Evolutionary conservation across 2,329 filamentous ascomycete species (phyloP).

Genomic region (Cordyceps cateniannulata): DNA sequence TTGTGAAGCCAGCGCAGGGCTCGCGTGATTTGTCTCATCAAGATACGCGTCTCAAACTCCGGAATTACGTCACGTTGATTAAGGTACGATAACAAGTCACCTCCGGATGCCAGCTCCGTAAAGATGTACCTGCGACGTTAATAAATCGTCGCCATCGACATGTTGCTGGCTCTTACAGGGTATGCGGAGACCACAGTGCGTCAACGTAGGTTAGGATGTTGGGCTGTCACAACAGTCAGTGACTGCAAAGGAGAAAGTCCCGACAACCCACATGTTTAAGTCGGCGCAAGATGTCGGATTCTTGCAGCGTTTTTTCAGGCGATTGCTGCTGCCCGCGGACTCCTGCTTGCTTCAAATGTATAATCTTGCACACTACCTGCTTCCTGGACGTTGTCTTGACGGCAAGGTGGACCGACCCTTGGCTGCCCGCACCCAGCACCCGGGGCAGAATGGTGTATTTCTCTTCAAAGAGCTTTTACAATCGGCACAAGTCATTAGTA

Average conservation of each 20-base stretch:
- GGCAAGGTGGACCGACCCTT: conserved; percentile 31
- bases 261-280: conserved; percentile 43
- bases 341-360: conserved; percentile 38
- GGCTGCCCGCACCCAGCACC: conserved; percentile 31
- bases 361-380: conserved; percentile 64
- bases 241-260: not conserved
- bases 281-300: conserved; percentile 46
- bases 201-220: conserved; percentile 48
- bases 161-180: conserved; percentile 32
- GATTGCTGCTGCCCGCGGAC: conserved; percentile 22
- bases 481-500: not conserved
- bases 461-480: conserved; percentile 26
- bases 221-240: conserved; percentile 31
- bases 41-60: conserved; percentile 37
- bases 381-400: conserved; percentile 43
- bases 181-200: conserved; percentile 41
- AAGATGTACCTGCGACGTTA: conserved; percentile 42
- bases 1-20: conserved; percentile 42
- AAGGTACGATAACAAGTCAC: conserved; percentile 46
- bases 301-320: conserved; percentile 36
- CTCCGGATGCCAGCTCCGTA: conserved; percentile 49
- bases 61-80: conserved; percentile 27
- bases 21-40: conserved; percentile 41
- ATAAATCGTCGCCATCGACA: not conserved
- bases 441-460: conserved; percentile 28